Percentiles rank a stretch among this genome's conserved stretches.
Evolutionary conservation across 73 alveolate species (phyloP).

Genomic region (Halteria grandinella): DNA sequence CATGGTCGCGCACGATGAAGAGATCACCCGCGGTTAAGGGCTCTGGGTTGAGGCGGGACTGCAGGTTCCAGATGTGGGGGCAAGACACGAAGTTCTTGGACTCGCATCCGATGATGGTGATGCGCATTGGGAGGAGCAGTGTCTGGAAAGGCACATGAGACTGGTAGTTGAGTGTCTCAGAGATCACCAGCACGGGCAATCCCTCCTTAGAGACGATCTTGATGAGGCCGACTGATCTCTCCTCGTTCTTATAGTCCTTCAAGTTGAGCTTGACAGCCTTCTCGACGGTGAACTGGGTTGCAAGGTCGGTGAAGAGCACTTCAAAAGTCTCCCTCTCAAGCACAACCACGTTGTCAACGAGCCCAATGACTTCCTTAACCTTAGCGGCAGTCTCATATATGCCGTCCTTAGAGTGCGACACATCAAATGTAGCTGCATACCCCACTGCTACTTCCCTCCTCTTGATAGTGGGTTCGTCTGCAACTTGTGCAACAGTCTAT

Average conservation of each 20-base stretch:
- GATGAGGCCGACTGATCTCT: background rate
- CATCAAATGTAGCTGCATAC: too few species aligned
- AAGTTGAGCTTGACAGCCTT: conserved; percentile 10
- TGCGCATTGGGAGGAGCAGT: conserved; percentile 42
- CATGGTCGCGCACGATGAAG: conserved; percentile 29
- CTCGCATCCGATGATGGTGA: conserved; percentile 3
- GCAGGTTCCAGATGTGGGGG: conserved; percentile 39
- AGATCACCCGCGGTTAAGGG: background rate
- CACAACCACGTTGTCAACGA: conserved; percentile 19
- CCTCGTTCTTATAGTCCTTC: conserved; percentile 9
- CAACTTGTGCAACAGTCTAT: too few species aligned
- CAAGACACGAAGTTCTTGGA: conserved; percentile 39
- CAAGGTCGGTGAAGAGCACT: conserved; percentile 7
- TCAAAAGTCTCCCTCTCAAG: conserved; percentile 31
- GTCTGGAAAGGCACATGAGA: conserved; percentile 49
- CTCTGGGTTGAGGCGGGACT: background rate
- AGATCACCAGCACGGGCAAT: background rate
- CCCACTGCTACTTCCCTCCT: too few species aligned
- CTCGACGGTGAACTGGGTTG: background rate
- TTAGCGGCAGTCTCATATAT: conserved; percentile 11
- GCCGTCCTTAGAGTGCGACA: conserved; percentile 36
- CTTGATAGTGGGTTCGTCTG: too few species aligned
- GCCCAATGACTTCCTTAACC: conserved; percentile 32
- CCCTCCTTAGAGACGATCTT: conserved; percentile 1
- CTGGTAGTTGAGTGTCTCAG: conserved; percentile 16